Evolutionary conservation across 1,284 basidiomycete genomes (phyloP).

Genomic region (Macrocybe sp.): DNA sequence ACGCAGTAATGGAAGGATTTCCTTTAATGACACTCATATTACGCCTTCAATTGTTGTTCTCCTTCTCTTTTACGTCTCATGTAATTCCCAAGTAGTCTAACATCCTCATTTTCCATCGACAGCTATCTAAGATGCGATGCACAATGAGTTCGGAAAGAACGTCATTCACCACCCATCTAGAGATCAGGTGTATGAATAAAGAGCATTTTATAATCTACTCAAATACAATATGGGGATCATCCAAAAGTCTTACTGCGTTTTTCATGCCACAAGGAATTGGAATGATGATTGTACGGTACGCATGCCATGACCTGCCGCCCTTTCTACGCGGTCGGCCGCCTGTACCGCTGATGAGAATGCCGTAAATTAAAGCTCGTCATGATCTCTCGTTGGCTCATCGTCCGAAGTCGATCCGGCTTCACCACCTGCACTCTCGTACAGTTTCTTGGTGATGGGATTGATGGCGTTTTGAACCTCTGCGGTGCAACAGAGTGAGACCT

Average conservation of each 20-base stretch:
- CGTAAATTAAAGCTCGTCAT: slow-evolving; percentile 59
- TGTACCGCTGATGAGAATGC: slow-evolving; percentile 7
- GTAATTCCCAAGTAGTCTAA: too few relatives aligned
- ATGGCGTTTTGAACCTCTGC: slow-evolving; percentile 69
- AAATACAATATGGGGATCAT: slow-evolving; percentile 12
- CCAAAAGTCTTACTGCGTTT: not conserved
- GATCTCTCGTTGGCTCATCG: slow-evolving; percentile 52
- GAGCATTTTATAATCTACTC: slow-evolving; percentile 12
- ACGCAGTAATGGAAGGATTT: too few relatives aligned
- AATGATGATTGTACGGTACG: slow-evolving; percentile 9
- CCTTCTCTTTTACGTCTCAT: too few relatives aligned
- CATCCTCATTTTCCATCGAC: too few relatives aligned
- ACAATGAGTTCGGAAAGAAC: not conserved
- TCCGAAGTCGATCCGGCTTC: slow-evolving; percentile 40
- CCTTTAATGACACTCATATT: too few relatives aligned
- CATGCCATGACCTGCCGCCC: slow-evolving; percentile 2
- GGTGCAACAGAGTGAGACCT: slow-evolving; percentile 1
- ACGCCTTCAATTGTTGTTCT: too few relatives aligned
- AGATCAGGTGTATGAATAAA: not conserved
- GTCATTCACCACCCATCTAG: not conserved
- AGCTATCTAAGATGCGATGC: too few relatives aligned
- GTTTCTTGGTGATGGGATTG: slow-evolving; percentile 74
- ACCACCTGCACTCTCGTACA: slow-evolving; percentile 50
- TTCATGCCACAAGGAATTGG: not conserved
- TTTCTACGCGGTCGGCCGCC: slow-evolving; percentile 3